Conservation (phyloP, 441 rosid genomes). For the Corymbia citriodora region DNA sequence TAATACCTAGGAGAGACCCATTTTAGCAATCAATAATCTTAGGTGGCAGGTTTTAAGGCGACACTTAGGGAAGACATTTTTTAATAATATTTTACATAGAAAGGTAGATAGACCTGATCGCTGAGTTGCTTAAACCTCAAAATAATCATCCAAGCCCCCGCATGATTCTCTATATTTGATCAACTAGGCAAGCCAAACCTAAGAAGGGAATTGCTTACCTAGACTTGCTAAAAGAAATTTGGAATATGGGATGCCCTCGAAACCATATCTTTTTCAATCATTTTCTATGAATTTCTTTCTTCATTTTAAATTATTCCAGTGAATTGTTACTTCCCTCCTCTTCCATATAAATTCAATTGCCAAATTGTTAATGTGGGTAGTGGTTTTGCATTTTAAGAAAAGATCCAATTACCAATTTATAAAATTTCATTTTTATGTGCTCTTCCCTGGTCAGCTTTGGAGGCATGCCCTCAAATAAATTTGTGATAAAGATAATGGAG, state of each 20-base stretch:
- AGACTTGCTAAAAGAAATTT: background rate
- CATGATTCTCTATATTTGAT: too few relatives aligned
- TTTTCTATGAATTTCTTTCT: background rate
- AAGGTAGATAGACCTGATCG: too few relatives aligned
- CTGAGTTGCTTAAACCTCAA: too few relatives aligned
- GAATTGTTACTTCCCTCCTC: background rate
- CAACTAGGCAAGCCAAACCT: background rate
- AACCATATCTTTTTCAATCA: background rate
- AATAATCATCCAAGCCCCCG: too few relatives aligned
- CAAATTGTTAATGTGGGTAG: background rate
- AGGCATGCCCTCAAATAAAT: background rate
- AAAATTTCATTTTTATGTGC: background rate
- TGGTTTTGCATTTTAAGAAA: background rate
- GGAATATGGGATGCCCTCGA: background rate
- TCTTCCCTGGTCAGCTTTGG: background rate
- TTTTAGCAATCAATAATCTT: background rate
- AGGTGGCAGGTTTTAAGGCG: background rate
- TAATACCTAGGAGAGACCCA: background rate
- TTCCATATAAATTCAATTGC: background rate
- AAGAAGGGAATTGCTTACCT: background rate
- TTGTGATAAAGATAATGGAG: background rate
- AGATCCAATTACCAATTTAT: background rate
- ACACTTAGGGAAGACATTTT: background rate
- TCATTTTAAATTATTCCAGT: background rate
- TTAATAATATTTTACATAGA: background rate